These are phyloP conservation scores for Carex sylvatica DNA, from an alignment of 202 grass and related monocot species.

Conservation along the genomic window DNA sequence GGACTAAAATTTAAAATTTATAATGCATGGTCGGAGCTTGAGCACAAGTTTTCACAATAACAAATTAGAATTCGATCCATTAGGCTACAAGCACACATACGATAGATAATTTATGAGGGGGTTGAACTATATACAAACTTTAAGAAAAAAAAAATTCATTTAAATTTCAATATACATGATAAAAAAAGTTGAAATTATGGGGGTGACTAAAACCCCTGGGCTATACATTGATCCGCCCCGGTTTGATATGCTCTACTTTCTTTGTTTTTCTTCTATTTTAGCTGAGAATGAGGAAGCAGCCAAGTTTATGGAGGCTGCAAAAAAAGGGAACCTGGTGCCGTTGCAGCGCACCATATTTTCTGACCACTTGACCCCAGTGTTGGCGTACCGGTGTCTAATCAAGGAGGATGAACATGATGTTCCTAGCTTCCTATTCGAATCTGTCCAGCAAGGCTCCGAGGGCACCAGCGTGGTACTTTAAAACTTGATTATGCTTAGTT, in stretches of 20 bases:
- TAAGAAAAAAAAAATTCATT: no score
- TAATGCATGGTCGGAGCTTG: no score
- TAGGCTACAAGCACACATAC: no score
- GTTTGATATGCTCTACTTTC: neutral
- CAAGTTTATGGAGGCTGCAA: conserved; percentile 47
- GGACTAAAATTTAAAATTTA: no score
- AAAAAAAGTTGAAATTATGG: no score
- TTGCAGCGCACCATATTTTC: conserved; percentile 71
- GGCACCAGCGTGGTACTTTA: conserved; percentile 61
- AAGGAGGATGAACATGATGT: conserved; percentile 68
- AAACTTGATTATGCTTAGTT: neutral
- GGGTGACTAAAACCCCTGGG: no score
- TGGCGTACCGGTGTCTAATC: conserved; percentile 83
- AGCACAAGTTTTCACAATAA: no score
- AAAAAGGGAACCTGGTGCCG: conserved; percentile 55
- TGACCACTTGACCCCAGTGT: conserved; percentile 77
- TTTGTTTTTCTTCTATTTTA: conserved; percentile 2
- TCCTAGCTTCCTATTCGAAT: conserved; percentile 87
- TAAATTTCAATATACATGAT: no score
- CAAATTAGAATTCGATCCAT: no score
- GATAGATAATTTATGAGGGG: no score
- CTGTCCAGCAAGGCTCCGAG: conserved; percentile 61
- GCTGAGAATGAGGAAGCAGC: conserved; percentile 48
- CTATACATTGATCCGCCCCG: no score
- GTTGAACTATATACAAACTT: no score